A percentile compares a stretch with the other conserved stretches of the same genome.
These are phyloP conservation scores for Euphorbia pulcherrima DNA, from an alignment of 345 rosid species.

Conservation along the genomic window DNA sequence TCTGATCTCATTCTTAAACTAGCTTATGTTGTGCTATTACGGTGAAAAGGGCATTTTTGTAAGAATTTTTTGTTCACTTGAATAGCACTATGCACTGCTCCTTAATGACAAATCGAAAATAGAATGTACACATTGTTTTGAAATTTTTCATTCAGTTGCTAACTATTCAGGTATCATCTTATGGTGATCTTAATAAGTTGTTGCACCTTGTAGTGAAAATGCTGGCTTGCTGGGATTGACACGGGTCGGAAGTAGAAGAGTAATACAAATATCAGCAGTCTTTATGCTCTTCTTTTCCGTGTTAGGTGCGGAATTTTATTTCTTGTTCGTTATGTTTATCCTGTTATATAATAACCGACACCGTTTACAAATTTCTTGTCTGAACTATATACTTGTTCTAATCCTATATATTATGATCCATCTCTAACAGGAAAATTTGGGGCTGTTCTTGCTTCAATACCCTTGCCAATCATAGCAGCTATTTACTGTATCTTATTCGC, in stretches of 20 bases:
- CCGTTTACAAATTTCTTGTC: not conserved
- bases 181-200: not conserved
- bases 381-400: not conserved
- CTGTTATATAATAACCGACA: not conserved
- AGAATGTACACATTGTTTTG: not conserved
- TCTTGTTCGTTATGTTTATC: not conserved
- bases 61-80: not conserved
- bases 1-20: not conserved
- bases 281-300: conserved; percentile 93
- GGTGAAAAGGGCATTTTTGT: not conserved
- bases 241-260: conserved; percentile 80
- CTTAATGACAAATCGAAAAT: not conserved
- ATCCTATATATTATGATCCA: not conserved
- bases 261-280: conserved; percentile 63
- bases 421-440: conserved; percentile 73
- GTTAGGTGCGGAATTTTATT: conserved; percentile 39
- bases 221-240: conserved; percentile 87
- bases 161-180: not conserved
- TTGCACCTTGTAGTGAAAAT: conserved; percentile 58
- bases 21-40: not conserved
- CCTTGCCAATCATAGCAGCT: conserved; percentile 77
- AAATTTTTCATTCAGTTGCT: not conserved
- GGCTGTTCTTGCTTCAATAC: conserved; percentile 87
- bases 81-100: not conserved
- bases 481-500: conserved; percentile 76